Evolutionary conservation across 768 basidiomycete genomes (phyloP), one percentile per base, ranked within the genome.

Genomic region (Phanerodontia chrysosporium): DNA sequence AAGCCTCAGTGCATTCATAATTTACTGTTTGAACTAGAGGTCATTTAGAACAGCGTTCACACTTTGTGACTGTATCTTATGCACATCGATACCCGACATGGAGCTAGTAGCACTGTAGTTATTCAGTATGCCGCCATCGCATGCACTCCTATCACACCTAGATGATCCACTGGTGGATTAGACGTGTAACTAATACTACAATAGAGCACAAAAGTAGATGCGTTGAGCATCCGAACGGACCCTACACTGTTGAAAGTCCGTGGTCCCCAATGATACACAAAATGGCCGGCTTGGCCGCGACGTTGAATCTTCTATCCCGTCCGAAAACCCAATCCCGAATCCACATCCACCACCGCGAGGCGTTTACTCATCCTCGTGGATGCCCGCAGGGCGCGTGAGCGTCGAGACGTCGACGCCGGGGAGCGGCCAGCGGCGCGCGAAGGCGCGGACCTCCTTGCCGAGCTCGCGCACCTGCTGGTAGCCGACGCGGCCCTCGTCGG

Each of bases 371-470:
- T 84, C 82, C 66, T 85, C 83, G 62, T 83, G 75, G 58, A 88
- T 74, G 25, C 89, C 90, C 39, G 77, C 81, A 46, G 89, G 89
- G 69, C 84, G 67, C 64, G 66, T 68, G 28, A 83, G 67, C 49
- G 65, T 73, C 18, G 74, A 65, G 49, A 75, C 71, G 58, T 84
- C 83, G 1, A 92, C 86, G 74, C 97, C 97, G 51, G 97, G 97
- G 14, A 99, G 77, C 1, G 97, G 97, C 92, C 90, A 99, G 75
- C 80, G 80, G 66, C 77, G 82, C 16, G 95, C 93, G 67, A 98
- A 99, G 55, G 61, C 76, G 56, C 78, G 74, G 46, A 99, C 97
- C 67, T 98, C 95, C 49, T 82, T 77, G 54, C 85, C 79, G 59
- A 99, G 83, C 64, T 86, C 79, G 68, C 76, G 78, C 35, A 97